Evolutionary conservation across 2,329 filamentous ascomycete genomes (phyloP).

Genomic region (Aspergillus nomiae): DNA sequence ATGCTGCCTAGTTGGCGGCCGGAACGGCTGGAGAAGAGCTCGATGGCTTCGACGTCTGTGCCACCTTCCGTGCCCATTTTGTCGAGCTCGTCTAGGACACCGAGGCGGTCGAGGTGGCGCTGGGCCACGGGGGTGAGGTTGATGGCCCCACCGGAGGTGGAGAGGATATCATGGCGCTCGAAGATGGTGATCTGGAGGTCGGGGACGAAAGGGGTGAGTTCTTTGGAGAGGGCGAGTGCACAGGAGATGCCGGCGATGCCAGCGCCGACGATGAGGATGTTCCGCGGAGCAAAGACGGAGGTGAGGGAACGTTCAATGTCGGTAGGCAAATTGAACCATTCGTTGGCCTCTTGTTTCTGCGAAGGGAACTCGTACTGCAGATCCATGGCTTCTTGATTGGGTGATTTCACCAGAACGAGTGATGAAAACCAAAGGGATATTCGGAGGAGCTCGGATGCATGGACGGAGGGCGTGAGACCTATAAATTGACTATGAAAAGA

Average conservation of each 20-base stretch:
- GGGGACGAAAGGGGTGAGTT: slow-evolving; percentile 35
- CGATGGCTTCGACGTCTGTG: slow-evolving; percentile 42
- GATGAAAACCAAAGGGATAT: background rate
- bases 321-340: slow-evolving; percentile 10
- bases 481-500: background rate
- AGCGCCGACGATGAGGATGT: slow-evolving; percentile 37
- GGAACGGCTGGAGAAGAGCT: slow-evolving; percentile 44
- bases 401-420: background rate
- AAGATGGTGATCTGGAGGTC: slow-evolving; percentile 41
- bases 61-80: slow-evolving; percentile 42
- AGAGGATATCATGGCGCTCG: slow-evolving; percentile 43
- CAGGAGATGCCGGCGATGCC: slow-evolving; percentile 39
- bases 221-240: slow-evolving; percentile 34
- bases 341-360: slow-evolving; percentile 8
- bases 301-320: slow-evolving; percentile 12
- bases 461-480: background rate
- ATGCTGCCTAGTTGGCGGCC: slow-evolving; percentile 41
- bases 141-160: slow-evolving; percentile 48
- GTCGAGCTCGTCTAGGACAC: slow-evolving; percentile 41
- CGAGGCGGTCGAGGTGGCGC: slow-evolving; percentile 45
- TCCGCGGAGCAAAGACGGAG: slow-evolving; percentile 18
- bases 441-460: slow-evolving; percentile 1
- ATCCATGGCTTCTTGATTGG: slow-evolving; percentile 7
- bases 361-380: slow-evolving; percentile 7
- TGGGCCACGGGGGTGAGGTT: slow-evolving; percentile 49